Percentiles rank a stretch among this genome's conserved stretches.
phyloP scores from a whole-genome alignment of 192 early-diverging fungal species.

The Phycomyces blakesleeanus region DNA sequence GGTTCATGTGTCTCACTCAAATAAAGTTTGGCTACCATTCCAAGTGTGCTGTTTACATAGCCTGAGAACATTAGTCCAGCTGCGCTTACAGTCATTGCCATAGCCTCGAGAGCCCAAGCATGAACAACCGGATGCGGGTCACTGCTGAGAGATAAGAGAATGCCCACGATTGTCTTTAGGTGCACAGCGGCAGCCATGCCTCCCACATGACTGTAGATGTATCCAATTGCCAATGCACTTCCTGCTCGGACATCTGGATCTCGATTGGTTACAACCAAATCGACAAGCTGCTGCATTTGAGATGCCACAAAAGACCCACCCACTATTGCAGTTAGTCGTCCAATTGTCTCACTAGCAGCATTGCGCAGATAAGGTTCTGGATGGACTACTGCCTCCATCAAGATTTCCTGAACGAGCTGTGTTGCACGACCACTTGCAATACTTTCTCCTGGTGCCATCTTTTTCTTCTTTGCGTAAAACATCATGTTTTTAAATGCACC shows the following conservation, averaged over 20 bases:
- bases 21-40: conserved; percentile 82
- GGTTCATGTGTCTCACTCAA: conserved; percentile 85
- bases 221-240: conserved; percentile 85
- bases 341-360: conserved; percentile 78
- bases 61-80: conserved; percentile 90
- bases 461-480: conserved; percentile 13
- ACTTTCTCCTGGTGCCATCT: background rate
- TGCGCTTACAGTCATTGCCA: conserved; percentile 82
- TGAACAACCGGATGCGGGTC: conserved; percentile 94
- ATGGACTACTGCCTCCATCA: conserved; percentile 65
- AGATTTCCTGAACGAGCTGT: conserved; percentile 24
- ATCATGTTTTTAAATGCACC: conserved; percentile 60
- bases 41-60: conserved; percentile 83
- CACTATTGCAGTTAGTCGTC: conserved; percentile 68
- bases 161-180: conserved; percentile 83
- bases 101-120: conserved; percentile 83
- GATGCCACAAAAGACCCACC: conserved; percentile 64
- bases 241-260: conserved; percentile 94
- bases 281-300: conserved; percentile 73
- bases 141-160: conserved; percentile 84
- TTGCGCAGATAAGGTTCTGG: conserved; percentile 68
- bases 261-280: conserved; percentile 84
- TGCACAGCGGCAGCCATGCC: conserved; percentile 81
- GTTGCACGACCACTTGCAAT: conserved; percentile 14
- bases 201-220: conserved; percentile 84